A percentile compares a stretch with the other conserved stretches of the same genome.
These are phyloP conservation scores for Colletotrichum somersetense DNA, from an alignment of 2,329 filamentous ascomycete species.

Conservation along the genomic window DNA sequence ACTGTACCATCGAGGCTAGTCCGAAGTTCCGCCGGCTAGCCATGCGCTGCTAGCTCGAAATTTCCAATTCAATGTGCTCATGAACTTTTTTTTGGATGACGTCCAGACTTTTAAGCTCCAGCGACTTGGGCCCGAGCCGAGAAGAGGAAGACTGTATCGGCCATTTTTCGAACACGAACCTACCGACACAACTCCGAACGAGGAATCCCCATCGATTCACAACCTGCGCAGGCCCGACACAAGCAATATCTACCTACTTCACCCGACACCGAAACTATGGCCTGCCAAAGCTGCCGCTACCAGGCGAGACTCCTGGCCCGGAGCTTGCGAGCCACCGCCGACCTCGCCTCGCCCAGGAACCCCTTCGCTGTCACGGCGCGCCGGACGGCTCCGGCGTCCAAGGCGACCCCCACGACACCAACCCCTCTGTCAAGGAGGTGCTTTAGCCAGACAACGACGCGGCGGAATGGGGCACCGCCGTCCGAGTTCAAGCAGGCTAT, in stretches of 20 bases:
- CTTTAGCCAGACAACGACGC: slow-evolving; percentile 53
- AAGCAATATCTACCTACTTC: not conserved
- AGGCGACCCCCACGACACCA: slow-evolving; percentile 14
- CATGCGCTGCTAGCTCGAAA: slow-evolving; percentile 34
- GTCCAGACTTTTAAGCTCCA: slow-evolving; percentile 38
- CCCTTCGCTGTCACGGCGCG: slow-evolving; percentile 16
- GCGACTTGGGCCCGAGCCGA: slow-evolving; percentile 24
- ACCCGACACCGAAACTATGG: slow-evolving; percentile 52
- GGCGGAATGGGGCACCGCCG: slow-evolving; percentile 35
- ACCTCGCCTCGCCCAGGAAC: slow-evolving; percentile 29
- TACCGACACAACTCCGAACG: not conserved
- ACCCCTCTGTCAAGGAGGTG: slow-evolving; percentile 45
- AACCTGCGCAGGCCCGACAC: not conserved
- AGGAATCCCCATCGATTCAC: not conserved
- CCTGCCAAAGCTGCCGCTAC: slow-evolving; percentile 62
- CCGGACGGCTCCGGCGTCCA: slow-evolving; percentile 4
- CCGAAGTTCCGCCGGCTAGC: slow-evolving; percentile 41
- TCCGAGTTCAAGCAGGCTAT: slow-evolving; percentile 35
- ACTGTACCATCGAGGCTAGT: not conserved
- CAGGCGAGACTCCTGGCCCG: slow-evolving; percentile 58
- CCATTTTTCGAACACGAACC: not conserved
- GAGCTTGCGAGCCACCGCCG: slow-evolving; percentile 40
- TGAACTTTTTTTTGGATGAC: slow-evolving; percentile 43
- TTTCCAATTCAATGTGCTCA: slow-evolving; percentile 42
- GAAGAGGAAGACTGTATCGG: slow-evolving; percentile 8